Base-by-base conservation (phyloP, 306 rosid genomes). In the Mucuna pruriens region DNA sequence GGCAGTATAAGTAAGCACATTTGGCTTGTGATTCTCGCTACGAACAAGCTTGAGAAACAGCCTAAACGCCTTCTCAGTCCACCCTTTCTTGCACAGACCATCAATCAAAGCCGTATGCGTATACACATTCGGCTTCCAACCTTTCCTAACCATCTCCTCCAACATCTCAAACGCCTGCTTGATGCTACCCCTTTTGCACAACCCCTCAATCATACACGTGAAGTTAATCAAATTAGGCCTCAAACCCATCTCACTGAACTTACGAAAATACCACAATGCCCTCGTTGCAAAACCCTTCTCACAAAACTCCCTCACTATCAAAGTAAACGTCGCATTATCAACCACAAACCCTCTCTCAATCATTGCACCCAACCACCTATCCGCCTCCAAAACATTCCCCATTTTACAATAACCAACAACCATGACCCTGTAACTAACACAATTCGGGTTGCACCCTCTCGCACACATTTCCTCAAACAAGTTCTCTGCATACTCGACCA, bases 51-150 rank as follows among this genome's bases (percentile, higher is more conserved):
- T 95, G 74, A 93, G 92, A 85, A 95, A 93, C 76, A 93, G 60
- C 55, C 99, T 88, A 67, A 95, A 95, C 5, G 98, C 99, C 88
- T 81, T 93, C 78, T 95, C 99, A 7, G 97, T 88, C 99, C 99
- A 95, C 17, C 99, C 99, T 84, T 95, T 95, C 93, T 91, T 93
- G 82, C 98, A 95, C 20, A 95, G 90, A 51, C 98, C 98, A 75
- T 90, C 86, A 62, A 93, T 95, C 74, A 93, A 82, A 12, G 86
- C 78, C 0, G 97, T 91, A 76, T 93, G 99, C 2, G 96, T 90
- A 63, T 91, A 89, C 58, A 93, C 96, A 88, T 95, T 93, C 29
- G 99, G 99, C 55, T 90, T 95, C 97, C 96, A 95, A 61, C 98
- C 98, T 76, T 87, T 85, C 63, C 88, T 76, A 74, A 95, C 98